Base-by-base conservation (phyloP, 176 grass and related monocot genomes). In the Chrysopogon serrulatus region DNA sequence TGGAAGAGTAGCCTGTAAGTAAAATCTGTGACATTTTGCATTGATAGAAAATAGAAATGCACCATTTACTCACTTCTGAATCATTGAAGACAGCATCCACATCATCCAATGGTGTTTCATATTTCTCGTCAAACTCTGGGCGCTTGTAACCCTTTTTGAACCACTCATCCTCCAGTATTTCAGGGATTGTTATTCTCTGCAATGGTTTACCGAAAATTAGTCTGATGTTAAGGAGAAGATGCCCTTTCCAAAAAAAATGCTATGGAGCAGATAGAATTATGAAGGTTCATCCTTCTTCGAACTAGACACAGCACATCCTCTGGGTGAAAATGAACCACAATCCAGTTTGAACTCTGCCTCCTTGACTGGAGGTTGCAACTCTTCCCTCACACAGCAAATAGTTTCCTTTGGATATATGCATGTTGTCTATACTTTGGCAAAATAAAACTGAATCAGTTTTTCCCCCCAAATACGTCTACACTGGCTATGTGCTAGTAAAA, bases 121-220 rank as follows among this genome's bases (percentile, higher is more conserved):
- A 99, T 79, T 94, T 93, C 83, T 94, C 84, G 10, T 99, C 89
- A 81, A 99, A 96, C 54, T 88, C 85, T 0, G 91, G 86, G 21
- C 85, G 89, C 51, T 91, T 96, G 80, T 99, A 96, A 7, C 89
- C 91, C 71, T 94, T 96, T 61, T 85, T 94, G 81, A 96, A 99
- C 96, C 93, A 96, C 67, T 91, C 92, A 87, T 99, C 93, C 80
- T 94, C 89, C 60, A 99, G 23, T 90, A 96, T 99, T 88, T 94
- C 93, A 72, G 94, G 85, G 76, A 99, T 86, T 80, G 84, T 94
- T 73, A 99, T 85, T 78, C 96, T 90, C 96, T 99, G 86, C 42
- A 34, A 76, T 5, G 65, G 26, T 87, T 87, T 36, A 12, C 26
- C 13, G 68, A 74, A 19, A 42, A 74, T 79, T 43, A 90, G 59